Evolutionary conservation across 139 green algal species (phyloP).

Genomic region (Chlamydomonas sp.): DNA sequence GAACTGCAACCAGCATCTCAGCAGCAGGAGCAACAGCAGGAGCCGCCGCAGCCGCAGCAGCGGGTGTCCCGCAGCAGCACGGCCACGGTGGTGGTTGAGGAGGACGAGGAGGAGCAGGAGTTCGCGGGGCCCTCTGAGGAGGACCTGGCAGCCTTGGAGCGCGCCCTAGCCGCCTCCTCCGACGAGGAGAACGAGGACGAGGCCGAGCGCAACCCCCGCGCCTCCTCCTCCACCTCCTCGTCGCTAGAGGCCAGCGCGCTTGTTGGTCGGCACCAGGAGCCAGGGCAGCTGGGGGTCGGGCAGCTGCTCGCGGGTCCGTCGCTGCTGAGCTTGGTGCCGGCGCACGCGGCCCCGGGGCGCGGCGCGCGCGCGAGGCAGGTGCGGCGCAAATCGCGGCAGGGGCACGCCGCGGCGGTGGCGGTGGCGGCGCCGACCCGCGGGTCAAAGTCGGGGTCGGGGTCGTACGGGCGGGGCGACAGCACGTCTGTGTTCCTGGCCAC

Average conservation of each 20-base stretch:
- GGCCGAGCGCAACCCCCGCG: background rate
- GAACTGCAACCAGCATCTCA: background rate
- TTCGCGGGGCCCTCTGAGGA: constrained; percentile 10
- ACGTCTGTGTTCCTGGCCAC: constrained; percentile 2
- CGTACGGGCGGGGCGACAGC: background rate
- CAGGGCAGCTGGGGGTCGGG: background rate
- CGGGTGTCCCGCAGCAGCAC: background rate
- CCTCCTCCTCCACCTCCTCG: too few species aligned
- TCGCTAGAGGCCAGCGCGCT: background rate
- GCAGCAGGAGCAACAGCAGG: background rate
- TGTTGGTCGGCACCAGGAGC: background rate
- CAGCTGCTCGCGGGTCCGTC: constrained; percentile 8
- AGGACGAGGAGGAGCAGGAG: background rate
- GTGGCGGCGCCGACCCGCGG: background rate
- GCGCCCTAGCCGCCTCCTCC: background rate
- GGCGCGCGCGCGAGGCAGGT: background rate
- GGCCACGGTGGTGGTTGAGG: background rate
- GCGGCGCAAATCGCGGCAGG: background rate
- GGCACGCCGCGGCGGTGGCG: background rate
- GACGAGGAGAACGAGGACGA: background rate
- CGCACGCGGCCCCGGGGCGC: constrained; percentile 1
- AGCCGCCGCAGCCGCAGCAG: background rate
- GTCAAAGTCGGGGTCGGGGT: background rate
- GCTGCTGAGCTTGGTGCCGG: constrained; percentile 1
- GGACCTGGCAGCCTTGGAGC: constrained; percentile 6